Evolutionary conservation across 1,284 basidiomycete species (phyloP), one percentile per base, ranked within the genome.

Genomic region (Austropuccinia psidii): DNA sequence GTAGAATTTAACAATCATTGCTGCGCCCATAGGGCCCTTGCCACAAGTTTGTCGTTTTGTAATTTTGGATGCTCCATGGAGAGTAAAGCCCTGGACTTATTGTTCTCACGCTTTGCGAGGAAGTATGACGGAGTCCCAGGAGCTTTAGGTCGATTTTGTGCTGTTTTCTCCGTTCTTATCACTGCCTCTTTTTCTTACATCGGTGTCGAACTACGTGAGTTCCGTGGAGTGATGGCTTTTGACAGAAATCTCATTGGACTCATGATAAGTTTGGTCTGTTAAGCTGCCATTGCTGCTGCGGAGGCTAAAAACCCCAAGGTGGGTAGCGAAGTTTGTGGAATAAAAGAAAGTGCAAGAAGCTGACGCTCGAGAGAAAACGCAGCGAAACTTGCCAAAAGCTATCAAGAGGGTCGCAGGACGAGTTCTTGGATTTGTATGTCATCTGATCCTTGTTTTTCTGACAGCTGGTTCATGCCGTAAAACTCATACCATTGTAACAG

Each of bases 251-350:
- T 24, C 21, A 2, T 15, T 27, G 4, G 2, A 2, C 64, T 47
- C 6, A 31, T n/a, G 13, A 29, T 45, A 13, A 15, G n/a, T n/a
- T 29, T 1, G 9, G 39, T 3, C 27, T 50, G 15, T 35, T 7
- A 1, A 73, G 72, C 72, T 35, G 72, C 72, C 7, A 73, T 73
- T 43, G 72, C 72, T 19, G 72, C 72, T 17, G 72, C 72, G 31
- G 72, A 73, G 41, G 72, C 72, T 11, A 65, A 73, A 58, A 66
- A 73, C 57, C 72, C 72, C 57, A 37, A 62, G 33, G 69, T 73
- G n/a, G 21, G 70, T 69, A 27, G 19, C 15, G 49, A 35, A 33
- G 17, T 19, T 39, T 13, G 24, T 19, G 27, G 21, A 0, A 11
- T n/a, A 4, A 45, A 55, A 2, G n/a, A n/a, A n/a, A n/a, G n/a